phyloP scores from a whole-genome alignment of 2,329 filamentous ascomycete species.

The Hymenoscyphus infarciens region DNA sequence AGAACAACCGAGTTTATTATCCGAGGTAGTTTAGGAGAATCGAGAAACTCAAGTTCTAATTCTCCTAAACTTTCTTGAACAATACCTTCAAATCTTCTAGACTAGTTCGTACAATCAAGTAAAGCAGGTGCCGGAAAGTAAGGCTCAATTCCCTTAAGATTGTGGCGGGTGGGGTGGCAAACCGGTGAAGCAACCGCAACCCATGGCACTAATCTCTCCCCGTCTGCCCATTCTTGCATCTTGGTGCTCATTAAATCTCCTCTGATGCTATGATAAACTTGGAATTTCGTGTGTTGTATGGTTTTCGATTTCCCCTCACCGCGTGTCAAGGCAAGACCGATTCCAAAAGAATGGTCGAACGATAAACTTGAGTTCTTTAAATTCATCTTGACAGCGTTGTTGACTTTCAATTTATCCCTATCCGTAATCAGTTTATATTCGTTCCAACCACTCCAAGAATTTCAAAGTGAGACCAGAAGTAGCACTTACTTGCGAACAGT shows the following conservation, averaged over 20 bases:
- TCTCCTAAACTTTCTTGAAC: too few relatives aligned
- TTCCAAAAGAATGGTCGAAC: slow-evolving; percentile 25
- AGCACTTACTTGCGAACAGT: slow-evolving; percentile 21
- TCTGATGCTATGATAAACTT: slow-evolving; percentile 35
- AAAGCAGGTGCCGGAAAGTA: slow-evolving; percentile 18
- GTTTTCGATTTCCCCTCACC: slow-evolving; percentile 2
- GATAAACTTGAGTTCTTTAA: slow-evolving; percentile 10
- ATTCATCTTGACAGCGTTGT: slow-evolving; percentile 19
- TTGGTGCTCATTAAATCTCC: slow-evolving; percentile 20
- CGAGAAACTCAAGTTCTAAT: too few relatives aligned
- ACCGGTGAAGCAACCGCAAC: slow-evolving; percentile 35
- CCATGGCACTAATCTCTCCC: slow-evolving; percentile 35
- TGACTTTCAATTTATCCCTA: slow-evolving; percentile 25
- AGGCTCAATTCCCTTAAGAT: not conserved
- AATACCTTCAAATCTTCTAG: too few relatives aligned
- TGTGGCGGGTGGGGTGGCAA: slow-evolving; percentile 10
- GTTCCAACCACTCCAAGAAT: not conserved
- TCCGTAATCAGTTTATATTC: not conserved
- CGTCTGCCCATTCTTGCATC: slow-evolving; percentile 31
- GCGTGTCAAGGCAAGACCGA: slow-evolving; percentile 12
- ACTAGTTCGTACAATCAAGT: not conserved
- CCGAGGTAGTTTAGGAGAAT: too few relatives aligned
- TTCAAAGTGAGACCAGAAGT: not conserved
- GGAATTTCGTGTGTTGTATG: slow-evolving; percentile 20
- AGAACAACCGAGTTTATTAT: too few relatives aligned